These are phyloP conservation scores for Oenanthe sinensis DNA, from an alignment of 129 eudicot genomes.

Conservation along the genomic window DNA sequence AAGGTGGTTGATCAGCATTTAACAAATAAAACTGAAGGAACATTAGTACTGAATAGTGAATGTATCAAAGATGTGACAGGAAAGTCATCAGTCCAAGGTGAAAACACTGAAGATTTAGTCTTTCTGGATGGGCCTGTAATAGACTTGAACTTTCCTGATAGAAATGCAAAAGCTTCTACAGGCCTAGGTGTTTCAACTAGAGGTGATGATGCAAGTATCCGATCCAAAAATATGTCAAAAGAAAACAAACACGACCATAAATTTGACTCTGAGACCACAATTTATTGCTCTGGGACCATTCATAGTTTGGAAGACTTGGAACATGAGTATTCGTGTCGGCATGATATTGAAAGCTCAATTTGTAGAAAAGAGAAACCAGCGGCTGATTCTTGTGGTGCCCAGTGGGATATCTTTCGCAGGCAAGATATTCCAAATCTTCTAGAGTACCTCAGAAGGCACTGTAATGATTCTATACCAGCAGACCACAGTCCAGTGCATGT, in stretches of 20 bases:
- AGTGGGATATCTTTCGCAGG: conserved; percentile 84
- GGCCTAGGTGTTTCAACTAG: conserved; percentile 28
- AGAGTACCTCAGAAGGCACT: conserved; percentile 61
- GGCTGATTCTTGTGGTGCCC: conserved; percentile 55
- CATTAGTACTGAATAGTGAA: conserved; percentile 46
- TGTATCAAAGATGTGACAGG: conserved; percentile 36
- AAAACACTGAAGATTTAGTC: conserved; percentile 53
- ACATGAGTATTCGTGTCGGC: conserved; percentile 35
- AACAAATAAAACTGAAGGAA: conserved; percentile 22
- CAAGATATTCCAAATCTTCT: conserved; percentile 77
- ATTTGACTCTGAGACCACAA: conserved; percentile 34
- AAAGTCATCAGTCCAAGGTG: conserved; percentile 50
- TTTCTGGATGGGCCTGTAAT: conserved; percentile 24
- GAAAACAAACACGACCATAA: conserved; percentile 20
- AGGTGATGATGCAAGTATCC: conserved; percentile 8
- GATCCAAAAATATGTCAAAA: conserved; percentile 18
- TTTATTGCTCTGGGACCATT: conserved; percentile 38
- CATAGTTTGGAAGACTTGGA: conserved; percentile 46
- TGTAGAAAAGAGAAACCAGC: conserved; percentile 25
- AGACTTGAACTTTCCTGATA: conserved; percentile 34
- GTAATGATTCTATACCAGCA: conserved; percentile 40
- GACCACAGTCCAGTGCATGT: conserved; percentile 45
- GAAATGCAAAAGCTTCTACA: conserved; percentile 25
- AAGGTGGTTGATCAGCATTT: conserved; percentile 19
- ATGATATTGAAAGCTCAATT: conserved; percentile 36